Evolutionary conservation across 139 green algal genomes (phyloP).

Genomic region (Zygnema cylindricum): DNA sequence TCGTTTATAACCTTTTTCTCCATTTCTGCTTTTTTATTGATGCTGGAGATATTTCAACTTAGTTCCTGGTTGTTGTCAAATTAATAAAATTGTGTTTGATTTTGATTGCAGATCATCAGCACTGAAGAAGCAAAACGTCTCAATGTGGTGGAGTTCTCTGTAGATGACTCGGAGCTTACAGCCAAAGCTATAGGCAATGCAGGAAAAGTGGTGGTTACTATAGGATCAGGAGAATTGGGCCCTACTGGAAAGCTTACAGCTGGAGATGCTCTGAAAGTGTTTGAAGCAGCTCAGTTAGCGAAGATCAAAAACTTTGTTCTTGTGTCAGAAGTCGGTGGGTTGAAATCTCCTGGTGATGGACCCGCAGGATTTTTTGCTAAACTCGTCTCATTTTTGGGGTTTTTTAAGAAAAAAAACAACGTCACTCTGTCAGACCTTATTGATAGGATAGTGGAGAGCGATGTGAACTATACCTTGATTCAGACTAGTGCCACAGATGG

Average conservation of each 20-base stretch:
- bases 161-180: slow-evolving; percentile 28
- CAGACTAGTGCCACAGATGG: too few relatives aligned
- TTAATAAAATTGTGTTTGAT: too few relatives aligned
- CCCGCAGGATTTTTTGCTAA: slow-evolving; percentile 13
- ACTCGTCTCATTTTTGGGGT: too few relatives aligned
- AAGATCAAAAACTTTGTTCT: slow-evolving; percentile 35
- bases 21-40: too few relatives aligned
- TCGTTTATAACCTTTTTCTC: too few relatives aligned
- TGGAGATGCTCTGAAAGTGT: slow-evolving; percentile 20
- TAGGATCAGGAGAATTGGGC: slow-evolving; percentile 45
- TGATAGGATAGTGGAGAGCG: too few relatives aligned
- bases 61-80: too few relatives aligned
- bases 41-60: too few relatives aligned
- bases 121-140: slow-evolving; percentile 56
- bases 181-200: slow-evolving; percentile 51
- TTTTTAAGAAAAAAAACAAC: too few relatives aligned
- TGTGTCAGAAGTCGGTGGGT: slow-evolving; percentile 35
- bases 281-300: slow-evolving; percentile 33
- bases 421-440: too few relatives aligned
- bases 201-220: slow-evolving; percentile 42
- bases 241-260: slow-evolving; percentile 2
- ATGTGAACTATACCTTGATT: too few relatives aligned
- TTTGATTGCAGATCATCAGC: too few relatives aligned
- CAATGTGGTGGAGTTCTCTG: slow-evolving; percentile 44
- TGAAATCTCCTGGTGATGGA: background rate